Conservation (phyloP, 352 stramenopile species). For the Peronosclerospora sorghi region DNA sequence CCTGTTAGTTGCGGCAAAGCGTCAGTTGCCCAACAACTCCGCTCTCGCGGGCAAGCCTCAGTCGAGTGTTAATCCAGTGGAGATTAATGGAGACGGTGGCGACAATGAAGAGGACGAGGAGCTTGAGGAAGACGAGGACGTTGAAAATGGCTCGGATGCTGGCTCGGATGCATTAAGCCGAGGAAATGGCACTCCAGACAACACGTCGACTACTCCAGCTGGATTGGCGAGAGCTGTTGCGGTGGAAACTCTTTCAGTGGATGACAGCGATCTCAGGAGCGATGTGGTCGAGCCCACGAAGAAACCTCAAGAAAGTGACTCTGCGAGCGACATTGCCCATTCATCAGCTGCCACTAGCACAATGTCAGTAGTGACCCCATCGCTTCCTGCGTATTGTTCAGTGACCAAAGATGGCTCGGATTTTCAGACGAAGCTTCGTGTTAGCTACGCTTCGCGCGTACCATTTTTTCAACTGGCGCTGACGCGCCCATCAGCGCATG, state of each 20-base stretch:
- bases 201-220: conserved; percentile 2
- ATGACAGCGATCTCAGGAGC: conserved; percentile 9
- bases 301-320: conserved; percentile 2
- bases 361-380: neutral
- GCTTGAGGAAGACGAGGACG: conserved; percentile 21
- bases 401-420: conserved; percentile 21
- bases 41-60: conserved; percentile 34
- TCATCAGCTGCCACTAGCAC: conserved; percentile 1
- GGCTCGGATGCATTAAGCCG: conserved; percentile 10
- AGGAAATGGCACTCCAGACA: conserved; percentile 14
- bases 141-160: conserved; percentile 16
- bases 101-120: conserved; percentile 23
- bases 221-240: conserved; percentile 1
- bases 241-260: conserved; percentile 2
- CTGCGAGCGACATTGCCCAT: neutral
- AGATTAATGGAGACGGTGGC: conserved; percentile 19
- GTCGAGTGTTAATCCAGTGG: conserved; percentile 17
- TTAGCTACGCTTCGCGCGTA: conserved; percentile 43
- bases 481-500: conserved; percentile 68
- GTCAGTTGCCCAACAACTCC: conserved; percentile 79
- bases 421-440: conserved; percentile 57
- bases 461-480: conserved; percentile 64
- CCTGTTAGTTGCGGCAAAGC: conserved; percentile 58
- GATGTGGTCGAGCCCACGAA: conserved; percentile 7
- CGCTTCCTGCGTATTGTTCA: conserved; percentile 9